These are phyloP conservation scores for Tricholomella constricta DNA, from an alignment of 768 basidiomycete genomes.

Conservation along the genomic window DNA sequence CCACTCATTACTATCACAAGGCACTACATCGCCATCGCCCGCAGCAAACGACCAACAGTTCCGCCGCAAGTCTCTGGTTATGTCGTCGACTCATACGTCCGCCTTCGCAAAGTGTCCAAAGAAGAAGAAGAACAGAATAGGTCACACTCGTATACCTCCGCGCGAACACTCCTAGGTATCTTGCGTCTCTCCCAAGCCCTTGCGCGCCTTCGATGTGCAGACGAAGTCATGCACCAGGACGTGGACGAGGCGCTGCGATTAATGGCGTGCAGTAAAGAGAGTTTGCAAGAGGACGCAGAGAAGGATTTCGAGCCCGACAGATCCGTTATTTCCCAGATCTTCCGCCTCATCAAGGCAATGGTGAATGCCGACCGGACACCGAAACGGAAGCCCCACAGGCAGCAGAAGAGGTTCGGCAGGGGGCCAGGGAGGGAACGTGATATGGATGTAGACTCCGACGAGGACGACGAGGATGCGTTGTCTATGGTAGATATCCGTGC, in stretches of 20 bases:
- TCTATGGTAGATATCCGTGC: conserved; percentile 87
- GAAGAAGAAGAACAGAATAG: conserved; percentile 88
- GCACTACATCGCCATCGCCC: conserved; percentile 93
- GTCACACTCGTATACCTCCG: conserved; percentile 92
- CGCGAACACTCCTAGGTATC: conserved; percentile 92
- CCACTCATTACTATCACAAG: conserved; percentile 37
- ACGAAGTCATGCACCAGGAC: conserved; percentile 78
- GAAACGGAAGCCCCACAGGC: conserved; percentile 37
- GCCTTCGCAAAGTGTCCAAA: conserved; percentile 89
- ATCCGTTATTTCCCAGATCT: conserved; percentile 82
- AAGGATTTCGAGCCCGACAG: conserved; percentile 71
- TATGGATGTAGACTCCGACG: conserved; percentile 69
- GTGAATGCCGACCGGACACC: conserved; percentile 38
- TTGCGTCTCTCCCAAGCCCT: conserved; percentile 94
- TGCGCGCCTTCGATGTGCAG: conserved; percentile 85
- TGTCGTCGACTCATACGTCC: conserved; percentile 94
- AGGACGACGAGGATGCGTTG: conserved; percentile 70
- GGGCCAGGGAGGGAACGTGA: conserved; percentile 73
- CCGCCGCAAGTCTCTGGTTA: conserved; percentile 88
- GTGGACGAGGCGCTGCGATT: conserved; percentile 96
- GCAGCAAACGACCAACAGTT: conserved; percentile 87
- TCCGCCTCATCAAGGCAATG: conserved; percentile 91
- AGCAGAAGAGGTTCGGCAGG: conserved; percentile 58
- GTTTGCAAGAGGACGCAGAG: conserved; percentile 79
- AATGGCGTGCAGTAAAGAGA: conserved; percentile 97